Conservation (phyloP, 805 yeast species). For the Lachancea lanzarotensis region DNA sequence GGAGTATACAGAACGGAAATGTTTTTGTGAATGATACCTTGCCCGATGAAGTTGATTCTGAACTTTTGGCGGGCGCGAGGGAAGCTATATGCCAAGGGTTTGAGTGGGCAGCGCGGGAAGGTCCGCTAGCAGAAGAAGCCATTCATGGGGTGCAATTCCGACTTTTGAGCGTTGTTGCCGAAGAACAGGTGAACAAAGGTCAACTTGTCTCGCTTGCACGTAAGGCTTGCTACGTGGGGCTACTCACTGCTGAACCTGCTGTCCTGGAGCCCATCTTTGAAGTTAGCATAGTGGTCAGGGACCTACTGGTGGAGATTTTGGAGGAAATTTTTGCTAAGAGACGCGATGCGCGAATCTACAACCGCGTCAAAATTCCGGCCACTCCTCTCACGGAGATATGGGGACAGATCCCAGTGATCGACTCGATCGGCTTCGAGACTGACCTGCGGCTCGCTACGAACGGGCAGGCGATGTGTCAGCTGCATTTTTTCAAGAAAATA, state of each 20-base stretch:
- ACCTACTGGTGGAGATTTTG: conserved; percentile 42
- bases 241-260: conserved; percentile 70
- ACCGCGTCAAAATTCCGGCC: conserved; percentile 55
- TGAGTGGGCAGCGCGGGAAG: conserved; percentile 74
- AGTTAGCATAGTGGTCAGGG: conserved; percentile 51
- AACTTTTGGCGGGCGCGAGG: conserved; percentile 38
- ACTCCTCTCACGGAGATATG: conserved; percentile 57
- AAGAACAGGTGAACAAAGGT: conserved; percentile 47
- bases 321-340: conserved; percentile 49
- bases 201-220: conserved; percentile 79
- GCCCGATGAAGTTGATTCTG: conserved; percentile 60
- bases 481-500: conserved; percentile 46
- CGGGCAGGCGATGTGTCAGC: conserved; percentile 68
- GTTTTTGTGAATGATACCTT: conserved; percentile 65
- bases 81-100: conserved; percentile 70
- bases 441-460: conserved; percentile 72
- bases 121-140: conserved; percentile 89
- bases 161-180: conserved; percentile 45
- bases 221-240: conserved; percentile 76
- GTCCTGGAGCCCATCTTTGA: conserved; percentile 76
- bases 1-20: conserved; percentile 72
- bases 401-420: conserved; percentile 80
- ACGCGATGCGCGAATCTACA: conserved; percentile 55
- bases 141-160: conserved; percentile 64
- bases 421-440: conserved; percentile 82